A percentile compares a stretch with the other conserved stretches of the same genome.
phyloP scores from a whole-genome alignment of 768 basidiomycete species.

The Amyloporia xantha region DNA sequence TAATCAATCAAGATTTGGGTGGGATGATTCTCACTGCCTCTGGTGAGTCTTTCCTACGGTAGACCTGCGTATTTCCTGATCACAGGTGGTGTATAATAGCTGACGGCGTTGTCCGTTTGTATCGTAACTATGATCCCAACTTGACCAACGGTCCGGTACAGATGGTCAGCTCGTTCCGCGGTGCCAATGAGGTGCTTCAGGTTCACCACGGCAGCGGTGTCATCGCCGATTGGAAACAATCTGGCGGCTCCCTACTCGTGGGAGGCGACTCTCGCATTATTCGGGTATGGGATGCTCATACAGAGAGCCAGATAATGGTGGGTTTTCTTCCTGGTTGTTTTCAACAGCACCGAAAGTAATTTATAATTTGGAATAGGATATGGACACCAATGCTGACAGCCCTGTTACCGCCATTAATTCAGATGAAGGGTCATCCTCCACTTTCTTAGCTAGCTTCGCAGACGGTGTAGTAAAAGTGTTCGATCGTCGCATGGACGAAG shows the following conservation, averaged over 20 bases:
- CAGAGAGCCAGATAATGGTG: slow-evolving; percentile 73
- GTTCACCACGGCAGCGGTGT: slow-evolving; percentile 76
- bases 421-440: slow-evolving; percentile 68
- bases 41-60: slow-evolving; percentile 38
- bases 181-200: slow-evolving; percentile 69
- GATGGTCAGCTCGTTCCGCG: slow-evolving; percentile 93
- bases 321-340: slow-evolving; percentile 19
- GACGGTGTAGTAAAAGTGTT: slow-evolving; percentile 88
- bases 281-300: slow-evolving; percentile 92
- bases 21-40: slow-evolving; percentile 86
- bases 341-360: not conserved
- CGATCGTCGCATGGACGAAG: slow-evolving; percentile 81
- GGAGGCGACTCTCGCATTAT: slow-evolving; percentile 89
- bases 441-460: slow-evolving; percentile 87
- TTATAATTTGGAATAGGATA: slow-evolving; percentile 46
- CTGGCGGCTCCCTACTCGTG: slow-evolving; percentile 75
- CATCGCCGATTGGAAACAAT: slow-evolving; percentile 91
- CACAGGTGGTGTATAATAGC: slow-evolving; percentile 37
- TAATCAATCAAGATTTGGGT: slow-evolving; percentile 94
- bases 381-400: slow-evolving; percentile 85
- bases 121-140: slow-evolving; percentile 82
- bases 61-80: not conserved
- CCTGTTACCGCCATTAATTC: slow-evolving; percentile 82
- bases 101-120: slow-evolving; percentile 88
- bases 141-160: slow-evolving; percentile 69